Base-by-base conservation (phyloP, 2,329 filamentous ascomycete species). In the Calonectria hongkongensis region DNA sequence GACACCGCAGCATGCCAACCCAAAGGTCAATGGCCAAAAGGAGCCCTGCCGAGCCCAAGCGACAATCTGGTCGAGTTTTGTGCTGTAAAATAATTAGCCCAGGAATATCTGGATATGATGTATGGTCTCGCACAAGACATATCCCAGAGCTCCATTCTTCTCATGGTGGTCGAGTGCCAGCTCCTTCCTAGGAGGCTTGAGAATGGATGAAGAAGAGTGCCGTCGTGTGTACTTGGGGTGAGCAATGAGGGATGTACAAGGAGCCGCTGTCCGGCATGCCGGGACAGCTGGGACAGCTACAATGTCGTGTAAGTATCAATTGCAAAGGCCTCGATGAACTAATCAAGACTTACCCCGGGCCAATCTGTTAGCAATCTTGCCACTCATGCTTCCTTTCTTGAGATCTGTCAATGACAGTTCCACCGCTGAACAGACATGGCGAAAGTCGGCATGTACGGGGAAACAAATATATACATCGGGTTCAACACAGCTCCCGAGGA, bases 11-110 rank as follows among this genome's bases (percentile, higher is more conserved):
- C 90, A 92, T 72, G 90, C 90, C 12, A 92, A 87, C n/a, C 85
- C 91, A 76, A 92, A 92, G 18, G 86, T 88, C 79, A 92, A 82
- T 3, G 90, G 90, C 90, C 90, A 92, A 2, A 92, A 81, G 18
- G 91, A 92, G 39, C 89, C 85, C 76, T 90, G 88, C 10, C 90
- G 86, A 3, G 86, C 87, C 91, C 91, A 92, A 76, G 89, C 89
- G 62, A 88, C 84, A 27, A 92, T 80, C 72, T 88, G 82, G 72
- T 92, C 90, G 54, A 89, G 79, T 7, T 87, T 88, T 10, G 89
- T 89, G 25, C 88, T 90, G 21, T 18, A 0, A n/a, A 13, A 15
- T 4, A 3, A 18, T 63, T 25, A 47, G 58, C 41, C 15, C 9
- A 18, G 25, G 41, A 63, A 5, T 13, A 2, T 15, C 13, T 9